phyloP scores from a whole-genome alignment of 2,329 filamentous ascomycete genomes.

The Sclerotiophoma versabilis region DNA sequence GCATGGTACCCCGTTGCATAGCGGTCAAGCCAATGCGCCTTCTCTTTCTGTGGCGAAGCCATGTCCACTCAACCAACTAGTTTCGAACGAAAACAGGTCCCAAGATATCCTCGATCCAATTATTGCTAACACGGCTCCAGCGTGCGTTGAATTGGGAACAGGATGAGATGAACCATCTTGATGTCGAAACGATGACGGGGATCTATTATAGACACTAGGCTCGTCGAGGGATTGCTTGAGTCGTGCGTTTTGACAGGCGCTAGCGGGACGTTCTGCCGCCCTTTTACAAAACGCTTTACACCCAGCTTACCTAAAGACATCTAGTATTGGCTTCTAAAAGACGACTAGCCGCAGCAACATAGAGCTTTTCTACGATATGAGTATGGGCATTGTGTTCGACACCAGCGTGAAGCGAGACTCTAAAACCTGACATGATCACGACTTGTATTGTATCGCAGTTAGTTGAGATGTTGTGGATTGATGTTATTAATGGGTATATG shows the following conservation, averaged over 20 bases:
- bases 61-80: neutral
- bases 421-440: no score
- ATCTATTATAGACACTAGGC: neutral
- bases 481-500: constrained; percentile 15
- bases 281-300: no score
- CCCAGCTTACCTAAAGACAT: no score
- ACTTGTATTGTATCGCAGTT: neutral
- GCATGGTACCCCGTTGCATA: constrained; percentile 50
- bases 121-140: neutral
- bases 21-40: constrained; percentile 48
- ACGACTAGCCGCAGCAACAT: no score
- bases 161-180: neutral
- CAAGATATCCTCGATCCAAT: neutral
- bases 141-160: no score
- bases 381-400: no score
- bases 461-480: neutral
- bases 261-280: neutral
- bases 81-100: no score
- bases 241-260: constrained; percentile 8
- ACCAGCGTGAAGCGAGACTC: no score
- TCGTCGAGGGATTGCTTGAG: constrained; percentile 6
- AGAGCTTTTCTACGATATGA: no score
- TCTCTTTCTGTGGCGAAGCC: neutral
- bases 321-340: no score
- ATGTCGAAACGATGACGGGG: constrained; percentile 3